Conservation (phyloP, 352 stramenopile genomes). For the Phytophthora constricta region DNA sequence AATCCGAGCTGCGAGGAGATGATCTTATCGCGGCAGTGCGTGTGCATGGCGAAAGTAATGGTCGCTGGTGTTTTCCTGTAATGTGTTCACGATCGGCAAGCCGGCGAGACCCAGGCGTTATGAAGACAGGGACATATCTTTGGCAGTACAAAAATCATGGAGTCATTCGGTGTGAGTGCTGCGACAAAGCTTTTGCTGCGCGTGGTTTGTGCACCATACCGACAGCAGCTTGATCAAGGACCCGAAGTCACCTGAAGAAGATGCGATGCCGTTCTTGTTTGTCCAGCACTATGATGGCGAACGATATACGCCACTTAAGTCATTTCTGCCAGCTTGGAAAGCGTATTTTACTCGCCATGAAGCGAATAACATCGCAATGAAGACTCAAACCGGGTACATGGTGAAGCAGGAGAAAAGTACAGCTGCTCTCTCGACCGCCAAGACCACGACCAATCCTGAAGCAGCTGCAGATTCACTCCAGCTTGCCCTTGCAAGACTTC, state of each 20-base stretch:
- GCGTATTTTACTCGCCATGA: background rate
- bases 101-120: constrained; percentile 21
- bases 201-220: constrained; percentile 33
- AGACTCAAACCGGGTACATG: background rate
- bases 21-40: constrained; percentile 29
- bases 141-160: constrained; percentile 21
- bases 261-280: constrained; percentile 36
- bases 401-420: background rate
- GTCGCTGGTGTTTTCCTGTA: constrained; percentile 27
- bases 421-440: background rate
- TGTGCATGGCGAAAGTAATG: constrained; percentile 17
- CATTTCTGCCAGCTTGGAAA: constrained; percentile 12
- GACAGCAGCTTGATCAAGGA: constrained; percentile 30
- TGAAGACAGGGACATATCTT: constrained; percentile 30
- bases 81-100: constrained; percentile 31
- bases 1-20: constrained; percentile 23
- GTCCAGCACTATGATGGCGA: constrained; percentile 30
- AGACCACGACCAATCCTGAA: background rate
- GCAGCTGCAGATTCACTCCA: background rate
- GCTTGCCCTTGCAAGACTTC: constrained; percentile 4
- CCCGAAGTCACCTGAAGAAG: constrained; percentile 18
- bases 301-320: constrained; percentile 19
- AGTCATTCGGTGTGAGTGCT: constrained; percentile 29
- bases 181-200: constrained; percentile 13
- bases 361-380: background rate